Conservation (phyloP, 495 filamentous ascomycete species). For the Cercophora scortea region DNA sequence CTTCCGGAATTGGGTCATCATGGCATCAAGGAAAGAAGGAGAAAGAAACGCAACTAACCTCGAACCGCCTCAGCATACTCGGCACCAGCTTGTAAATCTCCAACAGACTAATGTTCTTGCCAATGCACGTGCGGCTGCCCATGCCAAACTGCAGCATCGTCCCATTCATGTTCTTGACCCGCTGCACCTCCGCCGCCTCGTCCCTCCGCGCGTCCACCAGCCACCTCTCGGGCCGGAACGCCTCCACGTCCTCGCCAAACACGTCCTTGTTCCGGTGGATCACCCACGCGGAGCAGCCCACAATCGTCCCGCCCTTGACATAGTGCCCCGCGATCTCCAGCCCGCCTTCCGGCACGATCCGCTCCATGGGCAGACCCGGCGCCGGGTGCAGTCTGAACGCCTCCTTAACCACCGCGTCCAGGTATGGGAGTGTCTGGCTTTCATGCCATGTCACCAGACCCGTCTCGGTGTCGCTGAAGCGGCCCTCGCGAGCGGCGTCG, state of each 20-base stretch:
- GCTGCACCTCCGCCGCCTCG: conserved; percentile 27
- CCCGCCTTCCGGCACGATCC: conserved; percentile 52
- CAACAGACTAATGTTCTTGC: conserved; percentile 64
- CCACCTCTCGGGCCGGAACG: conserved; percentile 55
- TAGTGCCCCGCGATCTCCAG: conserved; percentile 44
- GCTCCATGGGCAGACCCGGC: conserved; percentile 54
- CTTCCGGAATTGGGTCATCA: background rate
- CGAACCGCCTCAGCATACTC: conserved; percentile 61
- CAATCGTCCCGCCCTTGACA: conserved; percentile 54
- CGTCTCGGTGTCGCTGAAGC: conserved; percentile 41
- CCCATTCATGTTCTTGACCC: conserved; percentile 49
- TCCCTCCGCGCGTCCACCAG: conserved; percentile 26
- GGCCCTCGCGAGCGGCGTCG: conserved; percentile 34
- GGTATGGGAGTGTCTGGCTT: conserved; percentile 50
- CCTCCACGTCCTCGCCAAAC: conserved; percentile 52
- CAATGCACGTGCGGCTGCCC: conserved; percentile 56
- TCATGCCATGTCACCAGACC: conserved; percentile 54
- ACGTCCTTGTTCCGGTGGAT: conserved; percentile 50
- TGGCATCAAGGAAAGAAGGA: background rate
- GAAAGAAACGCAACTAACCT: conserved; percentile 30
- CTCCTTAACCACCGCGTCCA: conserved; percentile 65
- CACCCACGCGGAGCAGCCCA: conserved; percentile 57
- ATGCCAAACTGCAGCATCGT: conserved; percentile 56
- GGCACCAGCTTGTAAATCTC: conserved; percentile 79
- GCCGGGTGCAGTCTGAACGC: conserved; percentile 59